Base-by-base conservation (phyloP, 73 alveolate species). In the Paramecium tetraurelia region DNA sequence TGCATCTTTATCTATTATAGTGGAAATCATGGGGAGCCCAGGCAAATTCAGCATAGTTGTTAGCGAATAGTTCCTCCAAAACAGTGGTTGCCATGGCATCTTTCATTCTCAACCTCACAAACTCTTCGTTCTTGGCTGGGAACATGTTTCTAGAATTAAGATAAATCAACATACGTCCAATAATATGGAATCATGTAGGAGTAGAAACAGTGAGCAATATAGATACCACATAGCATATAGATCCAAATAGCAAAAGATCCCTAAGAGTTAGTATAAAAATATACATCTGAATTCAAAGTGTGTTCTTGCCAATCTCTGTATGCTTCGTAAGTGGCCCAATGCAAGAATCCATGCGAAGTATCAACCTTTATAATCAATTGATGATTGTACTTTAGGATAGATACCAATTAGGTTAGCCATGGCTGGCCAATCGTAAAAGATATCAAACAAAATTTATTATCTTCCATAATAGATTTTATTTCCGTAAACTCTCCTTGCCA, bases 231-330 rank as follows among this genome's bases (percentile, higher is more conserved):
- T 12, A 89, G 21, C 68, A 69, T 40, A 35, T 77, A 70, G 22
- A 89, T 71, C 94, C 94, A 89, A 46, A 70, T 58, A 70, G 94
- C 94, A 29, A 89, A 89, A 29, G 94, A 77, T 70, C 94, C 94
- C 90, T 80, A 43, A 31, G 57, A 18, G 57, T 44, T 53, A 53
- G 33, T 80, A 27, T 21, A 22, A 22, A 38, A 11, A 44, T 22
- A 38, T 80, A 80, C 90, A 89, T 89, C 94, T 16, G 94, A 89
- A 58, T 89, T 89, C 20, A 89, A 46, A 1, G 94, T 89, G 69
- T 89, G 71, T 71, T 89, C 94, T 72, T 89, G 57, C 92, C 86
- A 89, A 89, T 89, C 94, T 89, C 94, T 89, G 14, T 89, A 89
- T 33, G 75, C 75, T 89, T 89, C 94, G 48, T 89, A 89, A 20